Evolutionary conservation across 257 asterid species (phyloP).

Genomic region (Phtheirospermum japonicum): DNA sequence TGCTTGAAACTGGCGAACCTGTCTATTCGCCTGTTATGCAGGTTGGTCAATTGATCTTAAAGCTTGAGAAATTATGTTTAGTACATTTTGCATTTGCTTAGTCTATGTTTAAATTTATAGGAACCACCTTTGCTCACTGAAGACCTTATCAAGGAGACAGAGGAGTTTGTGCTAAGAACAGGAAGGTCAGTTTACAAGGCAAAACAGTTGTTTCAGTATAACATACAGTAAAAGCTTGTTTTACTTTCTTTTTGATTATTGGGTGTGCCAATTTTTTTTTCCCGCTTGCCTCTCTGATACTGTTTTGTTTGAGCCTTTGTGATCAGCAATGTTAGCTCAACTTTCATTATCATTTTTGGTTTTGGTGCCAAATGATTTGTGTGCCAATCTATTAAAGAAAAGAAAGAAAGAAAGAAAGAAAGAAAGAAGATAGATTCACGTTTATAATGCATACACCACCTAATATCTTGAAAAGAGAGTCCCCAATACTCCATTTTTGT

Average conservation of each 20-base stretch:
- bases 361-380: background rate
- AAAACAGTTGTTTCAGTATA: background rate
- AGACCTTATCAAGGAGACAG: slow-evolving; percentile 95
- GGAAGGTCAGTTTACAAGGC: slow-evolving; percentile 59
- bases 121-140: slow-evolving; percentile 92
- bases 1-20: slow-evolving; percentile 96
- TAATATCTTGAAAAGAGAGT: background rate
- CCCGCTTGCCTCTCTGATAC: background rate
- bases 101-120: slow-evolving; percentile 41
- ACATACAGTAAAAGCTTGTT: background rate
- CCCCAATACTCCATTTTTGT: background rate
- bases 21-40: slow-evolving; percentile 85
- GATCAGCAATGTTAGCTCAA: background rate
- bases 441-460: background rate
- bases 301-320: too few species aligned
- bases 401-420: background rate
- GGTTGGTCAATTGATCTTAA: slow-evolving; percentile 49
- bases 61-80: slow-evolving; percentile 15
- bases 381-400: background rate
- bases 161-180: slow-evolving; percentile 94
- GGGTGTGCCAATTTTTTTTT: background rate
- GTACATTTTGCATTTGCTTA: slow-evolving; percentile 28
- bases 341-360: background rate
- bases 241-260: background rate
- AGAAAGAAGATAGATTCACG: background rate